These are phyloP conservation scores for Ophiostoma sp. DNA, from an alignment of 2,329 filamentous ascomycete species.

Conservation along the genomic window DNA sequence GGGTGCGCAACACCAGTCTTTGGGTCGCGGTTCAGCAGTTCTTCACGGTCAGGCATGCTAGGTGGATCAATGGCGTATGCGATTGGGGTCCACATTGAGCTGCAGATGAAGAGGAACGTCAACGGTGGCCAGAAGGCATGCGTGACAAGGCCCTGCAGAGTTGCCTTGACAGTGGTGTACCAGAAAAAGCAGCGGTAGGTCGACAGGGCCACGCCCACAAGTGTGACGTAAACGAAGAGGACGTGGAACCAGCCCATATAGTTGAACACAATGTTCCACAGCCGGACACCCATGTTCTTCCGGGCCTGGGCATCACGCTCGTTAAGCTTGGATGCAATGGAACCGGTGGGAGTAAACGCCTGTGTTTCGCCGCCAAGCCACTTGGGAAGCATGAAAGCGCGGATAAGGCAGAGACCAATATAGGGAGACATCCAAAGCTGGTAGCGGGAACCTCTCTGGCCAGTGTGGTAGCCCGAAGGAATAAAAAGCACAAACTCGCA, in stretches of 20 bases:
- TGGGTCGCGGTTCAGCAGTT: conserved; percentile 50
- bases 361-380: conserved; percentile 56
- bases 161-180: conserved; percentile 31
- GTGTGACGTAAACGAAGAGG: conserved; percentile 48
- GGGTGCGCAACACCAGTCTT: conserved; percentile 52
- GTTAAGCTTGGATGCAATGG: conserved; percentile 49
- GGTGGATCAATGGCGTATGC: conserved; percentile 58
- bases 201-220: conserved; percentile 46
- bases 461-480: conserved; percentile 54
- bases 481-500: conserved; percentile 52
- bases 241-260: conserved; percentile 50
- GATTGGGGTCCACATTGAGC: conserved; percentile 53
- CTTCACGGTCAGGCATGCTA: conserved; percentile 36
- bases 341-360: conserved; percentile 57
- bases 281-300: conserved; percentile 48
- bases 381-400: conserved; percentile 52
- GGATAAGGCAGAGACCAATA: conserved; percentile 45
- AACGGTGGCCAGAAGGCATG: conserved; percentile 59
- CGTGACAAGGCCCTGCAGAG: conserved; percentile 50
- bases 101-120: conserved; percentile 51
- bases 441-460: conserved; percentile 50
- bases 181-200: conserved; percentile 46
- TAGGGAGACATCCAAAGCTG: conserved; percentile 54
- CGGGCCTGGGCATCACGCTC: conserved; percentile 51
- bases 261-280: conserved; percentile 34